phyloP scores from a whole-genome alignment of 2,329 filamentous ascomycete genomes.

The Xylariomycetidae sp. region DNA sequence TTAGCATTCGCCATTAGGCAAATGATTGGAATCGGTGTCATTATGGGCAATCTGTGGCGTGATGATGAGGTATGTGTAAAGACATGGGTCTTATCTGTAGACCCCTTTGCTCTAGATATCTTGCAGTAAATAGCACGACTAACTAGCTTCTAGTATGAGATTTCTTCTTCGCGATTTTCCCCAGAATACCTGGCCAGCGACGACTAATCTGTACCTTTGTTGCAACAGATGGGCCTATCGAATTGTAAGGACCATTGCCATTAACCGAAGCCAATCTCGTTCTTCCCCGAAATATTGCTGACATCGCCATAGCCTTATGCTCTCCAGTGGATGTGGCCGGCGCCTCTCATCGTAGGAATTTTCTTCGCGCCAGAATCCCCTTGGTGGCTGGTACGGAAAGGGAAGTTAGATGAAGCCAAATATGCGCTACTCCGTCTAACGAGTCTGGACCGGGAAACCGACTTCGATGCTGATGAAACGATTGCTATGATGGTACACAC shows the following conservation, averaged over 20 bases:
- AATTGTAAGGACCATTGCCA: constrained; percentile 27
- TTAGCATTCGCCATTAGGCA: no score
- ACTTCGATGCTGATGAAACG: constrained; percentile 79
- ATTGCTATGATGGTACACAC: constrained; percentile 92
- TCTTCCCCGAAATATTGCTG: no score
- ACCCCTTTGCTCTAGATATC: no score
- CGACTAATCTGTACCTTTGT: no score
- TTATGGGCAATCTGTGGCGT: constrained; percentile 61
- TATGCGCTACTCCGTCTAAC: constrained; percentile 61
- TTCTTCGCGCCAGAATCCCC: constrained; percentile 66
- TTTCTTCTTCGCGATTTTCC: no score
- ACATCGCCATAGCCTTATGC: constrained; percentile 52
- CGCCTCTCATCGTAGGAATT: constrained; percentile 62
- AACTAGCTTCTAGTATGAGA: no score
- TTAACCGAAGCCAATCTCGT: background rate
- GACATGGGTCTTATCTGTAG: no score
- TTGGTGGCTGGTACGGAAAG: constrained; percentile 72
- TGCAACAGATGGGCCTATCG: constrained; percentile 64
- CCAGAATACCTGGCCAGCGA: no score
- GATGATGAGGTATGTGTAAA: no score
- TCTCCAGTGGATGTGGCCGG: constrained; percentile 74
- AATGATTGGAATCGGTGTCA: constrained; percentile 68
- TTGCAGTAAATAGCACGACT: no score
- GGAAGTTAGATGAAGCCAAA: constrained; percentile 62
- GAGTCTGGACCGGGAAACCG: constrained; percentile 56